These are phyloP conservation scores for Leccinum olivaceopallidum DNA, from an alignment of 768 basidiomycete genomes.

Conservation along the genomic window DNA sequence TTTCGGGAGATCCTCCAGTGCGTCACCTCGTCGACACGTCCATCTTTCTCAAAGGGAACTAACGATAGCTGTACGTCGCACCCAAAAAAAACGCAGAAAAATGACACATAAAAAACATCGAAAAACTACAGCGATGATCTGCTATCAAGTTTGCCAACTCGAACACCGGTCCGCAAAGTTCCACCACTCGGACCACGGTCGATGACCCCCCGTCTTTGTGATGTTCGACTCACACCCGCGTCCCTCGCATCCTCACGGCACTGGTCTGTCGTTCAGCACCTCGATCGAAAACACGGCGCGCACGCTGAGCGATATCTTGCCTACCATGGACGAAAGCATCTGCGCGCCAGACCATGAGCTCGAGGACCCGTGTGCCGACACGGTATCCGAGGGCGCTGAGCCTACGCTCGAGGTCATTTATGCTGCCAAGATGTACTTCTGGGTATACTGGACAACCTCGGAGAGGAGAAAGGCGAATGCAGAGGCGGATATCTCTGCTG, in stretches of 20 bases:
- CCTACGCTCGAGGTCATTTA: slow-evolving; percentile 92
- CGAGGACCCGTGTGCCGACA: slow-evolving; percentile 83
- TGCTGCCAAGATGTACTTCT: slow-evolving; percentile 87
- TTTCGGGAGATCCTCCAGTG: slow-evolving; percentile 36
- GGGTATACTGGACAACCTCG: slow-evolving; percentile 94
- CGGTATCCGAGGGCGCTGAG: slow-evolving; percentile 93
- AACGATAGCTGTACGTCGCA: not conserved
- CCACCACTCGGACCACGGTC: not conserved
- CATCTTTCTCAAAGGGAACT: not conserved
- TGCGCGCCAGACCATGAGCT: slow-evolving; percentile 78
- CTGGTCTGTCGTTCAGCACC: no score
- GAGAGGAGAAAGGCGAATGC: slow-evolving; percentile 92
- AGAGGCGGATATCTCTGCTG: slow-evolving; percentile 77
- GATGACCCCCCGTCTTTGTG: slow-evolving; percentile 42
- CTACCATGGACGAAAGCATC: slow-evolving; percentile 57
- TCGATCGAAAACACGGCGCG: slow-evolving; percentile 39
- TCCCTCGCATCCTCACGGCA: slow-evolving; percentile 54
- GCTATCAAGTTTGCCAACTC: slow-evolving; percentile 37
- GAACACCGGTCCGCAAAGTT: not conserved
- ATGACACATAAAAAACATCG: slow-evolving; percentile 12
- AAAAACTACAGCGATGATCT: slow-evolving; percentile 42
- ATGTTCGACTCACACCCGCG: slow-evolving; percentile 69
- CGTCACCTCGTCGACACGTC: slow-evolving; percentile 6
- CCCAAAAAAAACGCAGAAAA: slow-evolving; percentile 18
- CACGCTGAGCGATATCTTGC: slow-evolving; percentile 48